Percentiles rank a stretch among this genome's conserved stretches.
Conservation (phyloP, 805 yeast genomes). For the Saccharomyces kudriavzevii region DNA sequence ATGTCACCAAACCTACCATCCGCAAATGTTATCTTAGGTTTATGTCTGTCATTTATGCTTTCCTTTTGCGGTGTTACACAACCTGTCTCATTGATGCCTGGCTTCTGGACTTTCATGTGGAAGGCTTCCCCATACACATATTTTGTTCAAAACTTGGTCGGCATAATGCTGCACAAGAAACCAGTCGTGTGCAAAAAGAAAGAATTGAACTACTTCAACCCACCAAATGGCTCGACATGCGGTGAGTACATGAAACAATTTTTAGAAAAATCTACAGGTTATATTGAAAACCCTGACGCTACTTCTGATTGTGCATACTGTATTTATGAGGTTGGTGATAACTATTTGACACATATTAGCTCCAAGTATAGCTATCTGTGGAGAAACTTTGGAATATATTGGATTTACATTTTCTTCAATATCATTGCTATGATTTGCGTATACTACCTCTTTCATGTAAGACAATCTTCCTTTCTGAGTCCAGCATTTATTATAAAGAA, state of each 20-base stretch:
- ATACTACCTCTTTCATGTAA: slow-evolving; percentile 24
- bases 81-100: slow-evolving; percentile 51
- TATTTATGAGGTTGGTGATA: slow-evolving; percentile 38
- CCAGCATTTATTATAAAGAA: slow-evolving; percentile 14
- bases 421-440: slow-evolving; percentile 34
- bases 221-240: slow-evolving; percentile 61
- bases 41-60: slow-evolving; percentile 49
- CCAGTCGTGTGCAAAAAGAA: slow-evolving; percentile 39
- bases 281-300: slow-evolving; percentile 45
- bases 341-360: slow-evolving; percentile 37
- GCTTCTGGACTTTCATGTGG: slow-evolving; percentile 83
- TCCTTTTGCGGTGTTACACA: slow-evolving; percentile 67
- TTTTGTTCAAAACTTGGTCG: slow-evolving; percentile 50
- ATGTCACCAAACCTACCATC: slow-evolving; percentile 59
- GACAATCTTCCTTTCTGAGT: slow-evolving; percentile 10
- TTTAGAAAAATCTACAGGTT: slow-evolving; percentile 42
- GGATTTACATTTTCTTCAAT: slow-evolving; percentile 51
- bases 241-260: slow-evolving; percentile 42
- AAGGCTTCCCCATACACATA: slow-evolving; percentile 67
- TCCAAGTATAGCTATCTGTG: slow-evolving; percentile 44
- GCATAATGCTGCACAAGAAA: slow-evolving; percentile 41
- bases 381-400: slow-evolving; percentile 59
- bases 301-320: slow-evolving; percentile 45
- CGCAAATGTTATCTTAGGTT: slow-evolving; percentile 51
- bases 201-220: slow-evolving; percentile 45